These are phyloP conservation scores for Opeltia flavorubescens DNA, from an alignment of 495 filamentous ascomycete species.

Conservation along the genomic window DNA sequence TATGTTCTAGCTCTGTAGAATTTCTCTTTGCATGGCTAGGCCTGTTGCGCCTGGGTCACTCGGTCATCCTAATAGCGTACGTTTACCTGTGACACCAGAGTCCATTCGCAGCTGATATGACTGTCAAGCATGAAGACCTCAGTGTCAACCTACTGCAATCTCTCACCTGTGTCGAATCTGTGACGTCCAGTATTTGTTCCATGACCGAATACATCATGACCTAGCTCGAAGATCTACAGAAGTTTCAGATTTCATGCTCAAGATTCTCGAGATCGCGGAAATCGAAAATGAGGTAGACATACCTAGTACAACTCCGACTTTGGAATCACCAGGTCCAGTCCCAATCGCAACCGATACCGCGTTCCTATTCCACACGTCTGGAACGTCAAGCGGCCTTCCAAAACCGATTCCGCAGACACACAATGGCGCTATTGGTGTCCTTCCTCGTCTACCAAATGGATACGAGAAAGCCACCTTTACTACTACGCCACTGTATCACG, in stretches of 20 bases:
- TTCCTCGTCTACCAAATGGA: conserved; percentile 26
- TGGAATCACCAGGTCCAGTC: neutral
- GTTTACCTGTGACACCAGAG: neutral
- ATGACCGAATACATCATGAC: conserved; percentile 19
- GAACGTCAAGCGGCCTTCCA: conserved; percentile 38
- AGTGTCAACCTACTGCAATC: conserved; percentile 29
- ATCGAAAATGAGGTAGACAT: no score
- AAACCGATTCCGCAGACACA: conserved; percentile 40
- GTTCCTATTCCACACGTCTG: conserved; percentile 36
- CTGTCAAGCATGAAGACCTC: conserved; percentile 23
- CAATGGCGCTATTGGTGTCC: conserved; percentile 29
- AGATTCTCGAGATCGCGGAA: neutral
- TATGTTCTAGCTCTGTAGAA: conserved; percentile 32
- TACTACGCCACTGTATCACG: conserved; percentile 48
- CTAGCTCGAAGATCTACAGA: conserved; percentile 10
- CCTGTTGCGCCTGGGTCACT: conserved; percentile 31
- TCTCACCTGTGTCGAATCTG: conserved; percentile 30
- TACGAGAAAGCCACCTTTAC: conserved; percentile 34
- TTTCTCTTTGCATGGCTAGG: conserved; percentile 40
- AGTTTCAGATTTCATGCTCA: neutral
- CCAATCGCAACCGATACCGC: conserved; percentile 15
- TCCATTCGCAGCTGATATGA: neutral
- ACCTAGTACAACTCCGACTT: no score
- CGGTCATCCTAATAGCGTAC: conserved; percentile 38
- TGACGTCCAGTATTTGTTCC: conserved; percentile 20